Evolutionary conservation across 176 grass and related monocot species (phyloP), one percentile per base, ranked within the genome.

Genomic region (Pontederia crassipes): DNA sequence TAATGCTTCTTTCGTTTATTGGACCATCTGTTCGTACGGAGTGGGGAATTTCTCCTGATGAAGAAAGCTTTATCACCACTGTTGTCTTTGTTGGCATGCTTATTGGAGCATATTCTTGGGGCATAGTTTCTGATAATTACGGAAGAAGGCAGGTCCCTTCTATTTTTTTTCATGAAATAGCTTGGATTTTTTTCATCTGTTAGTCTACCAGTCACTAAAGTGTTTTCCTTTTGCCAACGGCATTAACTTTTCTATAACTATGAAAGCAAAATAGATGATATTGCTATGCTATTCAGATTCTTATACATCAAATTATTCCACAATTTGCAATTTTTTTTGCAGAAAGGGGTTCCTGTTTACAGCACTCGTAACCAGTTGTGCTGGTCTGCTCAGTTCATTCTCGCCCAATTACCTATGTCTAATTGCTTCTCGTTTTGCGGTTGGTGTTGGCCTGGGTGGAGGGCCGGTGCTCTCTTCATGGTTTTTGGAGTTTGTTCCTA

Each of bases 1-100:
- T 96, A 83, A 96, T 96, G 91, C 91, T 96, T 72, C 66, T 96
- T 48, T 96, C 91, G 11, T 96, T 96, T 77, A 83, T 96, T 52
- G 91, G 91, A 15, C 81, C 89, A 24, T 85, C 86, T 4, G 91
- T 96, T 77, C 86, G 87, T 57, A 67, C 81, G 54, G 83, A 96
- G 68, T 96, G 92, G 92, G 76, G 46, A 46, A 80, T 96, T 67
- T 84, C 92, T 75, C 74, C 92, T 32, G 78, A 87, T 59, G 67
- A 81, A 78, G 92, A 96, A 63, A 82, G 81, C 63, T 73, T 96
- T 58, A 90, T 96, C 54, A 90, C 92, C 69, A 96, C 86, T 80
- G 80, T 84, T n/a, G 92, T 96, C 29, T 96, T 96, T 66, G 50
- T 83, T 55, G 92, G 92, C 67, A 87, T 96, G 92, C 75, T 96